phyloP scores from a whole-genome alignment of 2,329 filamentous ascomycete species.

The Cladosporium phlei region DNA sequence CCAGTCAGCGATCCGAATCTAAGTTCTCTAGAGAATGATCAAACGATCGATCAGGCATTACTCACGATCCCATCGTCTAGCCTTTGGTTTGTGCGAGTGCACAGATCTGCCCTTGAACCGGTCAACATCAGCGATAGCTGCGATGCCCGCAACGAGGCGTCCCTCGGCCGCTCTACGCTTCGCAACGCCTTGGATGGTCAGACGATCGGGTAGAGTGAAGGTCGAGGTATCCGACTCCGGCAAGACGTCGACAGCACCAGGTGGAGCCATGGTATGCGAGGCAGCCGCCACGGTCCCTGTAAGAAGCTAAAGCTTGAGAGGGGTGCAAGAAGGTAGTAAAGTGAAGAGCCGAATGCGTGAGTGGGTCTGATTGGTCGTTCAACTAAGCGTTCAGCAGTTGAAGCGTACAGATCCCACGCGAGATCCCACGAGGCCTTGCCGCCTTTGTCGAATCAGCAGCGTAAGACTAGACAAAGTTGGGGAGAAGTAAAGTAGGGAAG shows the following conservation, averaged over 20 bases:
- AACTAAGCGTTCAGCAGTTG: background rate
- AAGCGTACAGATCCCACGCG: conserved; percentile 9
- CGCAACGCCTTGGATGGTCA: conserved; percentile 63
- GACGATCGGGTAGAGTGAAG: conserved; percentile 43
- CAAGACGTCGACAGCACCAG: conserved; percentile 38
- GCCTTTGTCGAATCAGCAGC: conserved; percentile 2
- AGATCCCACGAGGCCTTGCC: conserved; percentile 10
- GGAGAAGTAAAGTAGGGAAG: background rate
- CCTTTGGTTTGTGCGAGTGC: conserved; percentile 62
- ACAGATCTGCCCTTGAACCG: conserved; percentile 69
- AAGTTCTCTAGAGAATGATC: background rate
- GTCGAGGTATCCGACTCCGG: conserved; percentile 45
- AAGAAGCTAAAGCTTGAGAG: background rate
- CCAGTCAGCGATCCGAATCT: background rate
- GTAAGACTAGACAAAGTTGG: conserved; percentile 1
- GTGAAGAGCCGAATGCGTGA: background rate
- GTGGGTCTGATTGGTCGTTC: background rate
- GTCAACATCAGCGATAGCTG: conserved; percentile 71
- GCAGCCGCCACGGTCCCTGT: background rate
- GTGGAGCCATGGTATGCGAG: conserved; percentile 26
- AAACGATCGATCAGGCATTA: conserved; percentile 26
- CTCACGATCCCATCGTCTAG: conserved; percentile 81
- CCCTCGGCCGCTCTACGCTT: conserved; percentile 67
- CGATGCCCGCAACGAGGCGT: conserved; percentile 68
- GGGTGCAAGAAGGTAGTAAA: background rate